Percentiles rank a stretch among this genome's conserved stretches.
Evolutionary conservation across 2,329 filamentous ascomycete genomes (phyloP).

Genomic region (Scedosporium minutisporum): DNA sequence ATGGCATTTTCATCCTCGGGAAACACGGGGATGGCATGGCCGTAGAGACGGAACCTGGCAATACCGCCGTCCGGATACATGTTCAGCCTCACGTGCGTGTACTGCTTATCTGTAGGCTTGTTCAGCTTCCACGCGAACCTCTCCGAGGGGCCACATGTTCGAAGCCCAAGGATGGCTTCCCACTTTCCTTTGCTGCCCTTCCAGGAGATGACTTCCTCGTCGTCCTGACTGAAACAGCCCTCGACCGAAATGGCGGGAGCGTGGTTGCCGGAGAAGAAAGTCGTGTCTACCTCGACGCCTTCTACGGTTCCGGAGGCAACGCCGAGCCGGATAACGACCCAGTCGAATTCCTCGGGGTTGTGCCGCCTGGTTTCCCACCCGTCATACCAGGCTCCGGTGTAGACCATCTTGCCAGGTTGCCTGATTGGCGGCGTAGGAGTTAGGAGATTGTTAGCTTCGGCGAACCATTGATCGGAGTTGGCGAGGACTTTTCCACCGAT

Average conservation of each 20-base stretch:
- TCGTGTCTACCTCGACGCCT: slow-evolving; percentile 71
- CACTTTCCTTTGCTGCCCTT: slow-evolving; percentile 50
- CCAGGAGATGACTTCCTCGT: slow-evolving; percentile 56
- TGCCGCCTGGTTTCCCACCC: slow-evolving; percentile 62
- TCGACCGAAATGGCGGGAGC: slow-evolving; percentile 71
- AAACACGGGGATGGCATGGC: slow-evolving; percentile 66
- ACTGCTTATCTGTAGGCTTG: slow-evolving; percentile 50
- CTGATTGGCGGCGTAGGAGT: slow-evolving; percentile 54
- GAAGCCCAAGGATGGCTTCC: slow-evolving; percentile 60
- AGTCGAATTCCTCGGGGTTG: slow-evolving; percentile 56
- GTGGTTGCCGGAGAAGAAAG: slow-evolving; percentile 75
- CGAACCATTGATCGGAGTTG: slow-evolving; percentile 61
- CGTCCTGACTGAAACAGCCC: slow-evolving; percentile 57
- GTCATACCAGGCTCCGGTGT: slow-evolving; percentile 61
- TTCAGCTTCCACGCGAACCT: slow-evolving; percentile 64
- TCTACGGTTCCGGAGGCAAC: slow-evolving; percentile 62
- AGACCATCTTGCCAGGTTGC: slow-evolving; percentile 59
- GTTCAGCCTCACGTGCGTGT: slow-evolving; percentile 70
- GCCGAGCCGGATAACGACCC: slow-evolving; percentile 55
- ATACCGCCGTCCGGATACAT: slow-evolving; percentile 86
- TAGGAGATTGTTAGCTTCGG: slow-evolving; percentile 53
- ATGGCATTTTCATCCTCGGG: slow-evolving; percentile 54
- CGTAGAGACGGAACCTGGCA: slow-evolving; percentile 68
- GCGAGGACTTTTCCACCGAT: slow-evolving; percentile 55
- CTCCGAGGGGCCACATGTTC: slow-evolving; percentile 65